phyloP scores from a whole-genome alignment of 768 basidiomycete genomes.

The Kwoniella bestiolae region DNA sequence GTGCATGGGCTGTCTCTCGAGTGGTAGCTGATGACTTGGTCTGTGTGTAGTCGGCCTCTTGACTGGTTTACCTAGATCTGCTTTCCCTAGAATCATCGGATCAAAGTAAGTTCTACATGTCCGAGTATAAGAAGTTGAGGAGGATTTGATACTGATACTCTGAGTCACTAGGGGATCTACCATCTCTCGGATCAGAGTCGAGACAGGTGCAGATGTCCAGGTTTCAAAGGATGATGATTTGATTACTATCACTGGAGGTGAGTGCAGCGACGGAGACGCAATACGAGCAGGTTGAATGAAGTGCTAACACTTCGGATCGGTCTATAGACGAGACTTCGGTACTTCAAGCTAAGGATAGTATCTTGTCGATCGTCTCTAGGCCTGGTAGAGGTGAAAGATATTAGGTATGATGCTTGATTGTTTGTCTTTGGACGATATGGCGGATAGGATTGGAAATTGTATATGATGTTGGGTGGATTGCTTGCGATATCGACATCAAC shows the following conservation, averaged over 20 bases:
- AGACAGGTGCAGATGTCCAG: slow-evolving; percentile 89
- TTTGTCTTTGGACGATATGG: background rate
- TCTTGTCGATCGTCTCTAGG: slow-evolving; percentile 52
- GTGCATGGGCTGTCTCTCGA: too few relatives aligned
- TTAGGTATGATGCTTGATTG: slow-evolving; percentile 22
- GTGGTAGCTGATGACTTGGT: slow-evolving; percentile 3
- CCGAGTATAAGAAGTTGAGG: background rate
- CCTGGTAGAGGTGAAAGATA: slow-evolving; percentile 38
- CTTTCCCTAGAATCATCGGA: slow-evolving; percentile 92
- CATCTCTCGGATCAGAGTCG: slow-evolving; percentile 80
- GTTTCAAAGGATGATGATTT: slow-evolving; percentile 85
- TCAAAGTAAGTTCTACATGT: slow-evolving; percentile 64
- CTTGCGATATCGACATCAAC: background rate
- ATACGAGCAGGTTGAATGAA: too few relatives aligned
- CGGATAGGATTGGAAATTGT: background rate
- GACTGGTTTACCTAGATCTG: slow-evolving; percentile 63
- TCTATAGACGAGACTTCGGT: slow-evolving; percentile 52
- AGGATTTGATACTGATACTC: slow-evolving; percentile 1
- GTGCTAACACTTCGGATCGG: background rate
- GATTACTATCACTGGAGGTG: slow-evolving; percentile 80
- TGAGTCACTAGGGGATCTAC: slow-evolving; percentile 64
- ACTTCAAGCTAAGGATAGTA: slow-evolving; percentile 54
- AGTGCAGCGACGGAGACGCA: slow-evolving; percentile 57
- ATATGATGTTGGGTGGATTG: background rate
- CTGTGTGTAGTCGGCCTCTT: slow-evolving; percentile 49